Evolutionary conservation across 1,284 basidiomycete species (phyloP), one percentile per base, ranked within the genome.

Genomic region (Gomphus bonarii): DNA sequence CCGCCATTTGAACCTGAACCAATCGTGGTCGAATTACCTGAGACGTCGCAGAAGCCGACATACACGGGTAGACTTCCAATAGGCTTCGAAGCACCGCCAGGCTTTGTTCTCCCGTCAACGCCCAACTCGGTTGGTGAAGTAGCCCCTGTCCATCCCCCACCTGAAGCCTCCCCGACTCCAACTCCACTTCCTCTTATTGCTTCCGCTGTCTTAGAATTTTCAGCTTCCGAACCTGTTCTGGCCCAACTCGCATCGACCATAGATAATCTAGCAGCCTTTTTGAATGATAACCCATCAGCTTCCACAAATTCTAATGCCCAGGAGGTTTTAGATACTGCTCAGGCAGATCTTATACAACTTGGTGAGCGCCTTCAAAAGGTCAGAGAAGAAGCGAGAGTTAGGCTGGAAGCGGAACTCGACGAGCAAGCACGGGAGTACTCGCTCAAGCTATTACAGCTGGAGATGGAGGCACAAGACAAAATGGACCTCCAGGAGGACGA

Each of bases 201-300:
- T 0, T 91, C 94, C 4, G 79, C 82, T 38, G 81, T 99, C 58
- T 79, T 84, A 57, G 84, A 85, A 57, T 77, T 94, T 54, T 78
- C 77, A 46, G 70, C 75, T 16, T 85, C 85, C 6, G 90, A 95
- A 63, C 95, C 95, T 16, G 85, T 97, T 65, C 88, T 99, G 61
- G 78, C 85, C 1, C 92, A 97, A 69, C 84, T 99, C 16, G 95
- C 95, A 3, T 80, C 83, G 12, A 95, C 93, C 46, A 98, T 99
- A 65, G 95, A 98, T 73, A 83, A 87, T 67, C 85, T 99, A 53
- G 86, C 94, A 18, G 80, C 84, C 11, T 95, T 89, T 73, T 75
- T 97, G 42, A 82, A 81, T 44, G 73, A 80, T 28, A 88, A 87
- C 64, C 85, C 91, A n/a, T 69, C 76, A 1, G 82, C 83, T 2